These are phyloP conservation scores for Acidomyces sp. DNA, from an alignment of 495 filamentous ascomycete species.

Conservation along the genomic window DNA sequence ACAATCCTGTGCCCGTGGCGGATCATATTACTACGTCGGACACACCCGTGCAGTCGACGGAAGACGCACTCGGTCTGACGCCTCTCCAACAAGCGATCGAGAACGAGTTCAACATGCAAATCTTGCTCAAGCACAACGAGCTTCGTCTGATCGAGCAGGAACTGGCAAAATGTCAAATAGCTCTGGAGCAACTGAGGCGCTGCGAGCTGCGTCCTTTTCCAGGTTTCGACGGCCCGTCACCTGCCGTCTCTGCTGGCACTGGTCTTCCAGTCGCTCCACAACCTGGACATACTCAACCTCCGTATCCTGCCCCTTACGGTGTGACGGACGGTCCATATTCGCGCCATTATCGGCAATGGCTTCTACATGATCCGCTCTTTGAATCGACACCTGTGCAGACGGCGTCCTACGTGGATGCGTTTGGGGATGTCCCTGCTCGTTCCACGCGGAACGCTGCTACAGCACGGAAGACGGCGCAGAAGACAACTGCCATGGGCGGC, in stretches of 20 bases:
- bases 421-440: constrained; percentile 36
- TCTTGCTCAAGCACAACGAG: constrained; percentile 88
- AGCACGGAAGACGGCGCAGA: constrained; percentile 9
- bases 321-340: constrained; percentile 85
- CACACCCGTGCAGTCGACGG: constrained; percentile 3
- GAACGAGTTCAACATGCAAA: constrained; percentile 78
- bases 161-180: constrained; percentile 85
- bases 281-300: constrained; percentile 46
- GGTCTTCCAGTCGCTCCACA: constrained; percentile 51
- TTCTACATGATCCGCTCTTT: constrained; percentile 78
- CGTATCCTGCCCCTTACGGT: constrained; percentile 68
- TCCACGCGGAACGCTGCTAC: constrained; percentile 53
- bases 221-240: constrained; percentile 43
- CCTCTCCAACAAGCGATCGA: constrained; percentile 58
- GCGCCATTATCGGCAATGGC: constrained; percentile 86
- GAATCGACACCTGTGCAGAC: constrained; percentile 34
- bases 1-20: neutral
- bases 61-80: constrained; percentile 18
- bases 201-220: constrained; percentile 85
- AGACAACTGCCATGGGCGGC: constrained; percentile 1
- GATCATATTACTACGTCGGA: constrained; percentile 9
- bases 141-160: constrained; percentile 90
- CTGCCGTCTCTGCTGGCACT: constrained; percentile 55
- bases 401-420: constrained; percentile 5
- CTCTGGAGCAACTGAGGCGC: constrained; percentile 87